A percentile compares a stretch with the other conserved stretches of the same genome.
phyloP scores from a whole-genome alignment of 345 rosid species.

The Firmiana major region DNA sequence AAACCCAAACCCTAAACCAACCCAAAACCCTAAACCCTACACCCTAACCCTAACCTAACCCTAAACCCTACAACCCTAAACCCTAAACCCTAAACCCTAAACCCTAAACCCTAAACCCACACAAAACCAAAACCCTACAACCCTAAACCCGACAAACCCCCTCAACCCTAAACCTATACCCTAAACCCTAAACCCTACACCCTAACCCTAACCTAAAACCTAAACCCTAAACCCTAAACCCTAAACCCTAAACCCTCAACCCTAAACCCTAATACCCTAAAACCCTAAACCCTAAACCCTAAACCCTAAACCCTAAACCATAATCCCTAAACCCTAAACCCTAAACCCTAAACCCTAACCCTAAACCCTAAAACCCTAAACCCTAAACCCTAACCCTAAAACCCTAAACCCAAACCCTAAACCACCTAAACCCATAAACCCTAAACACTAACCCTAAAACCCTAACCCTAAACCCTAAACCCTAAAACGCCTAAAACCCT shows the following conservation, averaged over 20 bases:
- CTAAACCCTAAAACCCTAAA: neutral
- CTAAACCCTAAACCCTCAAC: neutral
- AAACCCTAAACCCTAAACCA: neutral
- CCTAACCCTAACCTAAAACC: neutral
- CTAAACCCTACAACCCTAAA: no score
- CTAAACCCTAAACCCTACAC: neutral
- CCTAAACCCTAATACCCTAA: no score
- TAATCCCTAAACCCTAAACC: neutral
- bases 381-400: neutral
- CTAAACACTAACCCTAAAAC: neutral
- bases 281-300: neutral
- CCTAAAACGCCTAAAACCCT: no score
- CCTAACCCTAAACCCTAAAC: neutral
- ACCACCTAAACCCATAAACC: no score
- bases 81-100: neutral
- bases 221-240: neutral
- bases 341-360: neutral
- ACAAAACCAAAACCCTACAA: no score
- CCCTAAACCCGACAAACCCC: neutral
- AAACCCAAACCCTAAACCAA: no score
- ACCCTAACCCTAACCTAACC: no score
- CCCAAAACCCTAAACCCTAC: no score
- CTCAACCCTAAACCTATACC: neutral
- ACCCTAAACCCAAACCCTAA: neutral
- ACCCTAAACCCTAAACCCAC: neutral